Conservation (phyloP, 1,139 yeast species). For the Sugiyamaella paludigena region DNA sequence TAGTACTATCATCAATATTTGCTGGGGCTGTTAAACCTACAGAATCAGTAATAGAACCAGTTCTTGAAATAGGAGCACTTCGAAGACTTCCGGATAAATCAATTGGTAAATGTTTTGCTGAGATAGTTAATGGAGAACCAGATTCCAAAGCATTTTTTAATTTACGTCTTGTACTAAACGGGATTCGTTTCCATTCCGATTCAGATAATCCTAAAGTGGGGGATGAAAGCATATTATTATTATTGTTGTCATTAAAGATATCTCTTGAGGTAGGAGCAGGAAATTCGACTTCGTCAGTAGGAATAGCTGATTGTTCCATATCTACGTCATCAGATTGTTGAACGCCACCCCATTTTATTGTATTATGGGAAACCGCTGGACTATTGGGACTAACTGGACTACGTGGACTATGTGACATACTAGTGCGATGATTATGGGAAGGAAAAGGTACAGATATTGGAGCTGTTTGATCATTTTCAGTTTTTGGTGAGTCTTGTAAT, state of each 20-base stretch:
- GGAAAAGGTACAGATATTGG: too few relatives aligned
- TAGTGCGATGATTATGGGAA: too few relatives aligned
- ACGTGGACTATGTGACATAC: too few relatives aligned
- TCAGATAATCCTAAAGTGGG: conserved; percentile 28
- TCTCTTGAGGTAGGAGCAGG: conserved; percentile 7
- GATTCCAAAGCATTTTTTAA: conserved; percentile 25
- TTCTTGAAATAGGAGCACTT: conserved; percentile 12
- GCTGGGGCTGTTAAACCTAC: conserved; percentile 1
- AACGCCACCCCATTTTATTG: background rate
- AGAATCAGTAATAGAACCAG: conserved; percentile 5
- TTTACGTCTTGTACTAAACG: conserved; percentile 30
- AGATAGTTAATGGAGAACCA: conserved; percentile 9
- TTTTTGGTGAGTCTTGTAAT: background rate
- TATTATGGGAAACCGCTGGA: background rate
- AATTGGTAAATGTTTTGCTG: conserved; percentile 16
- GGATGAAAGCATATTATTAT: conserved; percentile 17
- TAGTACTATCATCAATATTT: conserved; percentile 8
- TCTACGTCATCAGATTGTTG: conserved; percentile 11
- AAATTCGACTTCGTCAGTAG: conserved; percentile 14
- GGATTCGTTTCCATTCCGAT: conserved; percentile 31
- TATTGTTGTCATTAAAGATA: background rate
- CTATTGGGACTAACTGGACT: background rate
- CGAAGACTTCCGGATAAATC: conserved; percentile 3
- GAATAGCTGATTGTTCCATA: background rate
- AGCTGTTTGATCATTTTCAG: background rate